These are phyloP conservation scores for Trapa incisa DNA, from an alignment of 345 rosid genomes.

Conservation along the genomic window DNA sequence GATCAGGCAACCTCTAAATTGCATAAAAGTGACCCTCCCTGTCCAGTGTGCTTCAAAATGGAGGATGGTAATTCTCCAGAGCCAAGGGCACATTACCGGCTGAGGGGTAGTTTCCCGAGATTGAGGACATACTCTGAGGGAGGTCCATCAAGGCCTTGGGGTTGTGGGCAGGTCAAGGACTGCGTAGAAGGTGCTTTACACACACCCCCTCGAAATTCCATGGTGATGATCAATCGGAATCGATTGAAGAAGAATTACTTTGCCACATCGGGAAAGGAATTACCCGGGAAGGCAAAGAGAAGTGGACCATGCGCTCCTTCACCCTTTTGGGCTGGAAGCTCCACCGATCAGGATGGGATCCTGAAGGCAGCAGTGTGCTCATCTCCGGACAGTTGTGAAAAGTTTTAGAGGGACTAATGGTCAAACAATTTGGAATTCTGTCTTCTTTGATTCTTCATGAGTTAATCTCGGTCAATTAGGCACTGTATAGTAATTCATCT, in stretches of 20 bases:
- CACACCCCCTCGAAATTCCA: constrained; percentile 33
- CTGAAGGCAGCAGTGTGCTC: background rate
- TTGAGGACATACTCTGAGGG: constrained; percentile 39
- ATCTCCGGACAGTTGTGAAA: background rate
- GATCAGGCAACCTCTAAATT: constrained; percentile 38
- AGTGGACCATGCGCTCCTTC: constrained; percentile 16
- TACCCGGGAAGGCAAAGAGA: constrained; percentile 41
- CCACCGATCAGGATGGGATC: background rate
- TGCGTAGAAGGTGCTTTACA: constrained; percentile 50
- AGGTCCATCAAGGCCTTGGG: constrained; percentile 52
- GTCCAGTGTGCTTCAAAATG: constrained; percentile 32
- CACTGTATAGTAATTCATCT: background rate
- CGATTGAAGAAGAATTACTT: constrained; percentile 38
- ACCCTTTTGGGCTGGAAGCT: background rate
- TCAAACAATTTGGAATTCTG: background rate
- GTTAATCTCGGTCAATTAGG: background rate
- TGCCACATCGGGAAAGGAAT: constrained; percentile 32
- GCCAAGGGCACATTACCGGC: constrained; percentile 13
- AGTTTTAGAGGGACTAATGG: background rate
- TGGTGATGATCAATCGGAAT: constrained; percentile 37
- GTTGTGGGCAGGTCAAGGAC: constrained; percentile 44
- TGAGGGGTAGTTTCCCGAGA: constrained; percentile 27
- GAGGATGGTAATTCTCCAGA: constrained; percentile 26
- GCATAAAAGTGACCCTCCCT: constrained; percentile 37
- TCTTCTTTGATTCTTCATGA: background rate